These are phyloP conservation scores for Amylostereum areolatum DNA, from an alignment of 1,284 basidiomycete genomes.

Conservation along the genomic window DNA sequence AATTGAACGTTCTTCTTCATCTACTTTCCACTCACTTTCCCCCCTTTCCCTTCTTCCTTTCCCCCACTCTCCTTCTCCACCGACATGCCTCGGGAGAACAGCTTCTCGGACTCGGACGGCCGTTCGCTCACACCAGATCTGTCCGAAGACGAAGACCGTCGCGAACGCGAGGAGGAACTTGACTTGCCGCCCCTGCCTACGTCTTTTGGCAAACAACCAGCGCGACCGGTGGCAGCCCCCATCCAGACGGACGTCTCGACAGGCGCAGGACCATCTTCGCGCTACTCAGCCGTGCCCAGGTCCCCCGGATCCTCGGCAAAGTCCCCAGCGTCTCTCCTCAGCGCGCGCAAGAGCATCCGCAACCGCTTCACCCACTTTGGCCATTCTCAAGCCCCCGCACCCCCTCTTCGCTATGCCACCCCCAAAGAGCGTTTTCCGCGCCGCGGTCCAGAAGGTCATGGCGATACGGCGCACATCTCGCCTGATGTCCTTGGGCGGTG, in stretches of 20 bases:
- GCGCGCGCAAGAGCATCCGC: conserved; percentile 4
- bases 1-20: background rate
- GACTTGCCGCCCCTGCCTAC: conserved; percentile 8
- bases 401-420: background rate
- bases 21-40: background rate
- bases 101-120: conserved; percentile 52
- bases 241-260: conserved; percentile 3
- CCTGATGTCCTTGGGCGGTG: conserved; percentile 24
- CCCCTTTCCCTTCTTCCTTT: background rate
- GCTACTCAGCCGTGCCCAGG: too few species aligned
- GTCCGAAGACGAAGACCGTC: conserved; percentile 25
- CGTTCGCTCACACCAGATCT: conserved; percentile 54
- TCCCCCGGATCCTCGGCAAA: too few species aligned
- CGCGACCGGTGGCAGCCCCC: background rate
- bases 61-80: too few species aligned
- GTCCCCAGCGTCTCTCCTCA: background rate
- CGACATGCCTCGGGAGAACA: conserved; percentile 50
- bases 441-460: conserved; percentile 49
- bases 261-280: background rate
- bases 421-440: conserved; percentile 29
- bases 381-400: background rate
- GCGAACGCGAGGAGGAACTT: conserved; percentile 17
- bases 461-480: conserved; percentile 47
- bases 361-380: background rate
- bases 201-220: conserved; percentile 2